These are phyloP conservation scores for Dryas alaskensis DNA, from an alignment of 306 rosid genomes.

Conservation along the genomic window DNA sequence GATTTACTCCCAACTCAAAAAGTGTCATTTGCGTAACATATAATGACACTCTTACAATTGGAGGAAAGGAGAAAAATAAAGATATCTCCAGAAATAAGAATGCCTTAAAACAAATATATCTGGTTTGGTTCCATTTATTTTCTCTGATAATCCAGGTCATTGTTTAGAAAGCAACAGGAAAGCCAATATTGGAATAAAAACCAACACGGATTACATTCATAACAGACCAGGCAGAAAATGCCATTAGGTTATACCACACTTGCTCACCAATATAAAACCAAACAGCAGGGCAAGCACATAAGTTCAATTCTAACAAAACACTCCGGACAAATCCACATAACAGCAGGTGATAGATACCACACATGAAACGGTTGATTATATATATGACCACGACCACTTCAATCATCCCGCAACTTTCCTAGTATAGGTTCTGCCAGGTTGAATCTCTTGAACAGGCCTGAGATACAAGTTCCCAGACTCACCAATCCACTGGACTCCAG, in stretches of 20 bases:
- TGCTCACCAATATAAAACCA: not conserved
- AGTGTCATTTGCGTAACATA: too few relatives aligned
- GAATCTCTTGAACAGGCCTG: conserved; percentile 54
- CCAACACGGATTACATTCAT: not conserved
- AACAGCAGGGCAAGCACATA: not conserved
- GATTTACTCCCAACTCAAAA: too few relatives aligned
- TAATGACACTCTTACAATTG: too few relatives aligned
- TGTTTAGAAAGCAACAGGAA: not conserved
- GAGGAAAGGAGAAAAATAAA: too few relatives aligned
- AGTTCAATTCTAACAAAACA: not conserved
- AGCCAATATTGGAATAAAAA: not conserved
- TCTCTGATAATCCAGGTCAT: not conserved
- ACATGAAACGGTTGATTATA: not conserved
- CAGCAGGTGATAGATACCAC: conserved; percentile 1
- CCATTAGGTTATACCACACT: not conserved
- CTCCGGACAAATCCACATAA: not conserved
- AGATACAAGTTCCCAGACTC: conserved; percentile 60
- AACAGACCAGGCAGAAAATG: not conserved
- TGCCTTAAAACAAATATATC: not conserved
- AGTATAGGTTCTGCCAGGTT: conserved; percentile 52
- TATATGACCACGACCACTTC: not conserved
- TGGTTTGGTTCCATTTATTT: not conserved
- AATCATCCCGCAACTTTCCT: conserved; percentile 76
- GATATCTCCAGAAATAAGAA: too few relatives aligned
- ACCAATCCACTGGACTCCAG: conserved; percentile 78